Percentiles rank a stretch among this genome's conserved stretches.
phyloP scores from a whole-genome alignment of 495 filamentous ascomycete genomes.

The Neurospora cerealis region DNA sequence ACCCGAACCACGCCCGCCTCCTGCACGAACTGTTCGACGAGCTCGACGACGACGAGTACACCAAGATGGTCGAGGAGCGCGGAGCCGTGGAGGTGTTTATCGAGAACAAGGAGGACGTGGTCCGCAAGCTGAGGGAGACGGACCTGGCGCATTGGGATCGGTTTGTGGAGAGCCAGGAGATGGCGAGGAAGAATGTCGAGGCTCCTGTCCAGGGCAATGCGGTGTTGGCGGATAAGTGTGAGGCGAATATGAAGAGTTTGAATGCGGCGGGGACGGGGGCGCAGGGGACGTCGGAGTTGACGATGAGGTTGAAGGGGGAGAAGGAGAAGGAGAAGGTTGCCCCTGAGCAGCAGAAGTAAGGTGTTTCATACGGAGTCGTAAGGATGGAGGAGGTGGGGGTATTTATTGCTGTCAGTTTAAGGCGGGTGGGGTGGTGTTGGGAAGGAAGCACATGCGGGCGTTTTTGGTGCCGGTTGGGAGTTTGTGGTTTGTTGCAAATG shows the following conservation, averaged over 20 bases:
- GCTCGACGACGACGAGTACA: conserved; percentile 50
- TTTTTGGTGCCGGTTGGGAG: background rate
- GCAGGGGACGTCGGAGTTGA: background rate
- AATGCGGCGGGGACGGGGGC: background rate
- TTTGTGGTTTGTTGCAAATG: background rate
- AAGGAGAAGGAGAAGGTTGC: background rate
- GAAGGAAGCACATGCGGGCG: background rate
- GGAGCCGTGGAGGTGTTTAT: conserved; percentile 51
- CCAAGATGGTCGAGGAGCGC: conserved; percentile 41
- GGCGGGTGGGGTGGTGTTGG: background rate
- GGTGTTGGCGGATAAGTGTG: background rate
- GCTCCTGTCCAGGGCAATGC: background rate
- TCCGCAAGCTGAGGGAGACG: conserved; percentile 38
- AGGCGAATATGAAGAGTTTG: background rate
- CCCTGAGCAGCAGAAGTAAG: background rate
- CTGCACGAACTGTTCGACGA: conserved; percentile 55
- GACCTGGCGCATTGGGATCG: conserved; percentile 52
- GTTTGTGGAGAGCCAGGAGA: conserved; percentile 59
- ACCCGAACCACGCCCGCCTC: conserved; percentile 43
- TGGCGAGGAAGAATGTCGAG: conserved; percentile 48
- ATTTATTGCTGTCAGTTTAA: background rate
- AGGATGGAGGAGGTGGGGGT: background rate
- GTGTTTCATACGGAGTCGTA: background rate
- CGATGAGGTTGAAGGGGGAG: background rate
- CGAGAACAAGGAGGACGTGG: conserved; percentile 42